Evolutionary conservation across 2,329 filamentous ascomycete species (phyloP).

Genomic region (Alternaria arborescens): DNA sequence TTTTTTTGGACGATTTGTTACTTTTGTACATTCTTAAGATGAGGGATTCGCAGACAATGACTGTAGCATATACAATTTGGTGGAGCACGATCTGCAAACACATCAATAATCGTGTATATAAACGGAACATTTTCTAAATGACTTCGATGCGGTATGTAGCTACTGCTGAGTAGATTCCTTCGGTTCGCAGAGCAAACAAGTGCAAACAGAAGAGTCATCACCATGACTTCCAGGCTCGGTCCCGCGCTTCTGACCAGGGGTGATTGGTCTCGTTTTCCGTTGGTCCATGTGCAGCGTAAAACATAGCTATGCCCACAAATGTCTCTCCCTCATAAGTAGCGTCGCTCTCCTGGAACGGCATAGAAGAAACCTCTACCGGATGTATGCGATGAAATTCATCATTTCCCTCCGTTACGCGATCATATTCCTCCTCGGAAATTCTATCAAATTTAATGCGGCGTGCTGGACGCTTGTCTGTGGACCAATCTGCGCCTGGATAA

Average conservation of each 20-base stretch:
- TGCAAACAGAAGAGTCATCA: background rate
- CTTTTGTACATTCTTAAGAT: background rate
- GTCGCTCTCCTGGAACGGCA: background rate
- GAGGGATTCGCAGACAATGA: background rate
- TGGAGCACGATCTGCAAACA: background rate
- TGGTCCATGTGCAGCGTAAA: background rate
- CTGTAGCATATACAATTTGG: background rate
- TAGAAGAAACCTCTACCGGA: conserved; percentile 3
- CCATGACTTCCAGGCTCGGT: background rate
- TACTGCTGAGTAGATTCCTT: background rate
- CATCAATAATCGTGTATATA: background rate
- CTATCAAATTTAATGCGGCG: background rate
- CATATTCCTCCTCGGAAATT: background rate
- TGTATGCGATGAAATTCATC: background rate
- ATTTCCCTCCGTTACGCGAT: background rate
- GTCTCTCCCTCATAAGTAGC: background rate
- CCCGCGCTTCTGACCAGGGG: background rate
- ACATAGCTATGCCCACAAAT: background rate
- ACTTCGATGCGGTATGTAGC: background rate
- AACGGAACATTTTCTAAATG: background rate
- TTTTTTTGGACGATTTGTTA: background rate
- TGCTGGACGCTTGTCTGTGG: background rate
- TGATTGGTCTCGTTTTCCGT: background rate
- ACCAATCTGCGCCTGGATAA: background rate
- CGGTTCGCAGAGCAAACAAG: background rate